Base-by-base conservation (phyloP, 768 basidiomycete genomes). In the Pluteus cervinus region DNA sequence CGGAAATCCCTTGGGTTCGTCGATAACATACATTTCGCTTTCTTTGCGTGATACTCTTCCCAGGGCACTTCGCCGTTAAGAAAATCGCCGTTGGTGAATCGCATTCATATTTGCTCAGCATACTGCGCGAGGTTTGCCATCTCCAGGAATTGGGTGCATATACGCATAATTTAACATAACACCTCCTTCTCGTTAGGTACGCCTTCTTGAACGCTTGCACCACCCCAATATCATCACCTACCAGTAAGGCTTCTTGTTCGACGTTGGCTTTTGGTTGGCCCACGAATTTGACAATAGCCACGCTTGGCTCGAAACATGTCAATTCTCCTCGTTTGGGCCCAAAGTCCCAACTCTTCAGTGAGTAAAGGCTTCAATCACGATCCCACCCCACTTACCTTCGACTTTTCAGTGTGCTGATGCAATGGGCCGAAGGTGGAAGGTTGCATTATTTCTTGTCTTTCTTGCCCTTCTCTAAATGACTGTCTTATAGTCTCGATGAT, bases 221-320 rank as follows among this genome's bases (percentile, higher is more conserved):
- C 93, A 98, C 60, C 86, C 81, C 4, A 94, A 97, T 46, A 94
- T 98, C 46, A 75, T 98, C 43, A 90, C 87, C 4, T 96, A 96
- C 52, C 94, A 97, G 72, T 75, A 38, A 36, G 65, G n/a, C n/a
- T n/a, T 45, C 24, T 21, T 26, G 18, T 29, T 24, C 29, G 25
- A 31, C 20, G 15, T 30, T 7, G 36, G 3, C 12, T 29, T 11
- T 16, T 26, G 14, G 14, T 22, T 29, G 15, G n/a, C 4, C 29
- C 11, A 44, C 33, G 37, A 36, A 17, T 34, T 35, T 37, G 34
- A 34, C 38, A 9, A 0, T 37, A 74, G 72, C 56, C 92, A 94
- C 51, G 79, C 92, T 1, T 97, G 92, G 92, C 72, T 97, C 16
- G 92, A 97, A 56, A 69, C 74, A 0, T 75, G 72, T 39, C 81